Evolutionary conservation across 179 eudicot species (phyloP), one percentile per base, ranked within the genome.

Genomic region (Patellifolia procumbens): DNA sequence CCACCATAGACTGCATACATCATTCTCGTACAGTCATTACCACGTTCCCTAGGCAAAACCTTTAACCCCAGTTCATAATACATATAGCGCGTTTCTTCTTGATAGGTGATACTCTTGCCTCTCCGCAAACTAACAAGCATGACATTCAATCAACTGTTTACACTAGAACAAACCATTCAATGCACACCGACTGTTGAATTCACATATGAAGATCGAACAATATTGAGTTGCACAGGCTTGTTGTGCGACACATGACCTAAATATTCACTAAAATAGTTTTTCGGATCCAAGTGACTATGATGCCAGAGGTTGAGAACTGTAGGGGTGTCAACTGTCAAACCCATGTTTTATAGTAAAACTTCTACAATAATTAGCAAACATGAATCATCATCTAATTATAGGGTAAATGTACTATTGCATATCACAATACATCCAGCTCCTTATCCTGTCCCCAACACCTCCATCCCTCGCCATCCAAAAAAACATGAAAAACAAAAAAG

Each of bases 361-460:
- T 48, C 22, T 20, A 60, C 74, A 56, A 45, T 19, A 55, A 7
- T 76, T 42, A 24, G 31, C 26, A 11, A 26, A 11, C 35, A 26
- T 22, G 15, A 59, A 59, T 28, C 53, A 45, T 74, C 76, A 28
- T 63, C 48, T 39, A 39, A 20, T 34, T n/a, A 12, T 5, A 7
- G 26, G 52, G 13, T 35, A 24, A 39, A 58, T 22, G 45, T 24
- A 22, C 19, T 39, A 60, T 20, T 46, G 15, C 60, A 24, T 29
- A 24, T 0, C 56, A 77, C 24, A 28, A 12, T 20, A 16, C 39
- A 46, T 61, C 70, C 35, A 72, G 72, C 48, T 72, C 46, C 59
- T 59, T 72, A 58, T 53, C 76, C 1, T 28, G 70, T 63, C 65
- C 65, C 22, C 24, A 22, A 32, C 37, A 7, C 11, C 69, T 22